Evolutionary conservation across 805 yeast genomes (phyloP).

Genomic region (Cyberlindnera maclurae): DNA sequence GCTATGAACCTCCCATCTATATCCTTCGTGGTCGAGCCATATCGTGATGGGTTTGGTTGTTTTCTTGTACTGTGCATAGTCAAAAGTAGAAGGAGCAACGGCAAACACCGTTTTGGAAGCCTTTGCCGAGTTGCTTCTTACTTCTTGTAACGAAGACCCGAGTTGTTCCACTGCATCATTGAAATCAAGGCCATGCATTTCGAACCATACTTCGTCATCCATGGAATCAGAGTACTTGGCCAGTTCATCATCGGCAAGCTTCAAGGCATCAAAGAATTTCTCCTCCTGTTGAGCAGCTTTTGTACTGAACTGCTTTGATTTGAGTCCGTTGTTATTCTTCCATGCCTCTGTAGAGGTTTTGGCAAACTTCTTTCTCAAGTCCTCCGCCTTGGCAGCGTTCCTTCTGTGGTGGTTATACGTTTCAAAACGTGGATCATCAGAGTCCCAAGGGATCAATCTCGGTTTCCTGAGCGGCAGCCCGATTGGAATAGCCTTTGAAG

Average conservation of each 20-base stretch:
- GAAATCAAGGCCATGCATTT: constrained; percentile 23
- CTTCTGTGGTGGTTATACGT: constrained; percentile 12
- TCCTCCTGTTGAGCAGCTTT: constrained; percentile 20
- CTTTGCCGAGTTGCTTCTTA: constrained; percentile 6
- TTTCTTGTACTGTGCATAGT: constrained; percentile 15
- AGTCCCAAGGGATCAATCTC: constrained; percentile 21
- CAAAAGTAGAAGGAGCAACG: constrained; percentile 21
- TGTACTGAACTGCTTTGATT: constrained; percentile 22
- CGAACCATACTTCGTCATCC: constrained; percentile 21
- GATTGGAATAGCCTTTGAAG: constrained; percentile 10
- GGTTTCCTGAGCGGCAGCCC: constrained; percentile 20
- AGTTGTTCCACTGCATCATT: constrained; percentile 22
- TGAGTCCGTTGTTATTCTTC: constrained; percentile 19
- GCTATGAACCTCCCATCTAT: constrained; percentile 29
- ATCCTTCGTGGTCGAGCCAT: constrained; percentile 32
- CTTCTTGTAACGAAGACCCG: constrained; percentile 7
- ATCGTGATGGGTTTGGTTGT: constrained; percentile 23
- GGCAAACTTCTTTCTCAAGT: constrained; percentile 21
- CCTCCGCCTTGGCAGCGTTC: constrained; percentile 17
- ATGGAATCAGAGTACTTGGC: constrained; percentile 16
- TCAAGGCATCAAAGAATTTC: constrained; percentile 14
- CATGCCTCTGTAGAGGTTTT: constrained; percentile 23
- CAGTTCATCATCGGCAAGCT: constrained; percentile 23
- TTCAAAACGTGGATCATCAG: constrained; percentile 9
- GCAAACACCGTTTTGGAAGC: constrained; percentile 14